Base-by-base conservation (phyloP, 2,329 filamentous ascomycete species). In the Exophiala lecanii-corni region DNA sequence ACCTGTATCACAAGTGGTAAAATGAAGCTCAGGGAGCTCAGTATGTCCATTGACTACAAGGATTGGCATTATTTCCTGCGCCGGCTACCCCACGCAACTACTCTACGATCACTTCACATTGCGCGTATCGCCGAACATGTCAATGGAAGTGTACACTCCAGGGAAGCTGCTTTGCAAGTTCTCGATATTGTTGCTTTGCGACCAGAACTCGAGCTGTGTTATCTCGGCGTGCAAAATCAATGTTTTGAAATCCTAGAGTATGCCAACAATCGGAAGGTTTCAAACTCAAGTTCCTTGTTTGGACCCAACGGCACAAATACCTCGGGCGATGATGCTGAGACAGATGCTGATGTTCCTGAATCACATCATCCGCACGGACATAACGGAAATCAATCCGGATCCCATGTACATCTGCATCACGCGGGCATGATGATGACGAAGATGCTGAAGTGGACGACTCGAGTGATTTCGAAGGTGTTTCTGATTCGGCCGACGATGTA, bases 11-110 rank as follows among this genome's bases (percentile, higher is more conserved):
- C 82, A 2, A 86, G 84, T 58, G 85, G 85, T 4, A 79, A 80
- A 45, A 88, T 92, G 85, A 72, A 70, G 15, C 66, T 92, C 32
- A 75, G 75, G 43, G 86, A 92, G 63, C 67, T 92, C 18, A 82
- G 83, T 7, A 76, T 86, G 53, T 76, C 79, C 1, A 73, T 92
- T 42, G 77, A 87, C 49, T 86, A 84, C 62, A 79, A 76, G 53
- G 83, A 89, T 57, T 92, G 86, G 86, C 86, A 92, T 63, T 81
- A 78, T 50, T 87, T 92, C 66, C 74, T 92, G 6, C 84, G 87
- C 59, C 72, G 82, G 31, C 74, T 92, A 9, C 84, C 84, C 0
- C 75, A 79, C 39, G 73, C 89, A 39, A 75, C 81, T 0, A 79
- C 84, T 43, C 72, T 92, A 25, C 79, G 81, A 15, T 83, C 82